Base-by-base conservation (phyloP, 2,329 filamentous ascomycete species). In the Kalmusia sp. region DNA sequence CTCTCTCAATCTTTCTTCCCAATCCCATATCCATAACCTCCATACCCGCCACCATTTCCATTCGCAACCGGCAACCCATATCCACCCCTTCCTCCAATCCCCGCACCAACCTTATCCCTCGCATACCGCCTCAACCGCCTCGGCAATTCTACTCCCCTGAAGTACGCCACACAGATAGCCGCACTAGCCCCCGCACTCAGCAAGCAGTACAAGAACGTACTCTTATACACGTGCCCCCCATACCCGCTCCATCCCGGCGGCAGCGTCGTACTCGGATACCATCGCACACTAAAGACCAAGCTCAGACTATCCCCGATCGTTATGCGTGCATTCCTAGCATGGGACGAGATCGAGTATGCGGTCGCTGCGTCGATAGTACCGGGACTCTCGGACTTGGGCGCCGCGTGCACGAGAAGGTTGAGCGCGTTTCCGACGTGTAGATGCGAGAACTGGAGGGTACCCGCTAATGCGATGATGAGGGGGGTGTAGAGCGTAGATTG, bases 391-490 rank as follows among this genome's bases (percentile, higher is more conserved):
- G 67, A 57, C 58, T 73, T 73, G 24, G 87, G 75, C 83, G 86
- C 77, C 80, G 88, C 61, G 78, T 87, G 95, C 62, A 97, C 82
- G 50, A 98, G 81, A 56, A 98, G 87, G 72, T 98, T 98, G 73
- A 98, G 83, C 68, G 91, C 87, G 5, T 92, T 93, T 69, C 89
- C 90, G 62, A 99, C 86, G 77, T 98, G 95, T 65, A 99, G 81
- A 75, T 70, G 95, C 73, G 87, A 92, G 45, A 88, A 80, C 76
- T 99, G 93, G 17, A 98, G 82, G 0, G 91, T 96, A 2, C 95
- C 95, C 11, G 93, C 89, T 15, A 99, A 79, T 2, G 93, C 93
- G 59, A 99, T 91, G 6, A 96, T 89, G 31, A 96, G 82, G 0
- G 93, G 93, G 12, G 93, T 90, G 77, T 90, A 92, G 14, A 77